Conservation (phyloP, 106 monocot genomes). For the Gastrodia elata region DNA sequence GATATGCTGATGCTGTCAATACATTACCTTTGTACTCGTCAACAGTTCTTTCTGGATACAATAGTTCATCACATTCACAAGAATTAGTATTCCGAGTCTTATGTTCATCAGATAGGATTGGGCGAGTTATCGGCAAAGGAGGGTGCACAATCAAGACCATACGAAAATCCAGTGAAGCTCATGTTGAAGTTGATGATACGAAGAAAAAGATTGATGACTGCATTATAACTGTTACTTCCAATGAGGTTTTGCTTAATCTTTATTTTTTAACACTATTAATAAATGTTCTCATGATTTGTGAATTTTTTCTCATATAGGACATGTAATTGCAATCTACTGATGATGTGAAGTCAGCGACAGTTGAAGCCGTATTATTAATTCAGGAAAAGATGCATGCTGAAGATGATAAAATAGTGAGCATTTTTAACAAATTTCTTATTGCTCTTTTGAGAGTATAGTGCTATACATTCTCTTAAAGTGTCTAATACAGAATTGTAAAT, state of each 20-base stretch:
- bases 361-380: slow-evolving; percentile 79
- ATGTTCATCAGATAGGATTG: slow-evolving; percentile 81
- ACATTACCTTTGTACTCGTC: slow-evolving; percentile 41
- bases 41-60: slow-evolving; percentile 47
- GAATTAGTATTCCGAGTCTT: slow-evolving; percentile 63
- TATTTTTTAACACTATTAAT: neutral
- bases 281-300: neutral
- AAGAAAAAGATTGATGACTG: slow-evolving; percentile 61
- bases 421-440: too few relatives aligned
- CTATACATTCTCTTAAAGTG: too few relatives aligned
- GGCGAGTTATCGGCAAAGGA: slow-evolving; percentile 91
- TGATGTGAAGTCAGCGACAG: slow-evolving; percentile 70
- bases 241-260: slow-evolving; percentile 33
- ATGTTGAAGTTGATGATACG: slow-evolving; percentile 81
- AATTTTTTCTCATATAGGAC: slow-evolving; percentile 2
- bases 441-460: too few relatives aligned
- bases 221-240: slow-evolving; percentile 65
- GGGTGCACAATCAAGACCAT: slow-evolving; percentile 71
- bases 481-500: too few relatives aligned
- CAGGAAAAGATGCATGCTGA: slow-evolving; percentile 87
- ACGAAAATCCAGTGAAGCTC: slow-evolving; percentile 70
- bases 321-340: slow-evolving; percentile 38
- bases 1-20: slow-evolving; percentile 26
- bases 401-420: slow-evolving; percentile 44
- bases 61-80: slow-evolving; percentile 32